phyloP scores from a whole-genome alignment of 257 asterid species.

The Oldenlandia corymbosa region DNA sequence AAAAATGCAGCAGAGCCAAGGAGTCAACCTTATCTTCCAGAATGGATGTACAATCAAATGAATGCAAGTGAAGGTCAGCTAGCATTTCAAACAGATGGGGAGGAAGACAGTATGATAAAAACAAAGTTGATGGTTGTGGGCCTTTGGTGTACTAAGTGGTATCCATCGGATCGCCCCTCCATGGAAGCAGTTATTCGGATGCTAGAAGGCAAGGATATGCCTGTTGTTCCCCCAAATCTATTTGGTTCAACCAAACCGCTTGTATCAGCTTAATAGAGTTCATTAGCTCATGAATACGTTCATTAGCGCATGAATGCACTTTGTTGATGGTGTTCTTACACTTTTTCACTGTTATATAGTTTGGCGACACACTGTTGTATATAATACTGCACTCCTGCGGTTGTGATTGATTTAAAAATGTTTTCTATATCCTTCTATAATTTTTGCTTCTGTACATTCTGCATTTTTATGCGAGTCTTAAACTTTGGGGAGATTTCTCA shows the following conservation, averaged over 20 bases:
- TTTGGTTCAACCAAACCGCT: constrained; percentile 4
- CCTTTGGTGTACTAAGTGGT: constrained; percentile 38
- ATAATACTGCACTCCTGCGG: background rate
- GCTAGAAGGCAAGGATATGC: constrained; percentile 25
- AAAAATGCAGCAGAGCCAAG: constrained; percentile 18
- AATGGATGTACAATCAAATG: constrained; percentile 69
- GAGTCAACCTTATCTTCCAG: constrained; percentile 53
- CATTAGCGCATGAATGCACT: background rate
- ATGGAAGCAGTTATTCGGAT: constrained; percentile 23
- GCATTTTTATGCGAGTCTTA: no score
- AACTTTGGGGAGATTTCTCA: no score
- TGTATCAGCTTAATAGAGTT: no score
- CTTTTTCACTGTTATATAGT: background rate
- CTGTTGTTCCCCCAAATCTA: constrained; percentile 26
- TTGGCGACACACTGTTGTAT: background rate
- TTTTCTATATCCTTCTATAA: no score
- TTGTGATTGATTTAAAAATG: no score
- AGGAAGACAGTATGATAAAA: constrained; percentile 5
- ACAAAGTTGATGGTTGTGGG: constrained; percentile 25
- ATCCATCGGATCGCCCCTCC: constrained; percentile 15
- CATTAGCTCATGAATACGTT: no score
- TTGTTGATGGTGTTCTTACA: background rate
- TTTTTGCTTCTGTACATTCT: no score
- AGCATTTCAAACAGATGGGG: constrained; percentile 27
- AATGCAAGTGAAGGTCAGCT: constrained; percentile 58